These are phyloP conservation scores for Penicillium crystallinum DNA, from an alignment of 495 filamentous ascomycete genomes.

Conservation along the genomic window DNA sequence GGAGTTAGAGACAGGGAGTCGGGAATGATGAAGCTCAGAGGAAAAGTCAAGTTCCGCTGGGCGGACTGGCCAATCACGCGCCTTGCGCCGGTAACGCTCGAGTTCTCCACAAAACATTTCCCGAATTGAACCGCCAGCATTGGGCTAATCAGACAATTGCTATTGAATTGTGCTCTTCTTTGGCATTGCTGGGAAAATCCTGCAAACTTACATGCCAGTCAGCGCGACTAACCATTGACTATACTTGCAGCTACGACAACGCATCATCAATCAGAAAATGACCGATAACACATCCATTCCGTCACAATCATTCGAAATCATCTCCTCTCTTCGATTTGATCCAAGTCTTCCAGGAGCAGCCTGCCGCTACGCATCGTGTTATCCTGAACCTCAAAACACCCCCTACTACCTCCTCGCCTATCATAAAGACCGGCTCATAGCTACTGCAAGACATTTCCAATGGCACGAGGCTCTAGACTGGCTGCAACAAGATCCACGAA, in stretches of 20 bases:
- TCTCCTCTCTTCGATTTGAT: conserved; percentile 74
- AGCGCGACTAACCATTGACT: conserved; percentile 1
- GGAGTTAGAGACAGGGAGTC: conserved; percentile 28
- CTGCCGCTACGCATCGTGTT: conserved; percentile 36
- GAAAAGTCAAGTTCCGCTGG: conserved; percentile 29
- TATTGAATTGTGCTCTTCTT: background rate
- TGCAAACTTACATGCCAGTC: background rate
- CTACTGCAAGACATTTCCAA: conserved; percentile 63
- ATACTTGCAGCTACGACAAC: background rate
- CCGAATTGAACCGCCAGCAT: background rate
- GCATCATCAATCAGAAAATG: conserved; percentile 4
- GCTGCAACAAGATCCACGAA: conserved; percentile 24
- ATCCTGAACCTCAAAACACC: conserved; percentile 39
- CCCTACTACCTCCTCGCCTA: conserved; percentile 79
- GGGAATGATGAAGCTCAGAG: conserved; percentile 32
- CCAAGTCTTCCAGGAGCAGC: conserved; percentile 48
- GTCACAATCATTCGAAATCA: conserved; percentile 49
- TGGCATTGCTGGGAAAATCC: too few relatives aligned
- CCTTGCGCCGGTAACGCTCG: conserved; percentile 18
- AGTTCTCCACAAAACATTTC: conserved; percentile 15
- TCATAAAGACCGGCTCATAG: conserved; percentile 77
- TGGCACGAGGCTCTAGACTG: conserved; percentile 43
- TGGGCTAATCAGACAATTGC: background rate
- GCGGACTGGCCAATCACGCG: conserved; percentile 35
- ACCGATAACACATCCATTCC: background rate